phyloP scores from a whole-genome alignment of 371 early-diverging fungal genomes.

The Entomophthora muscae region DNA sequence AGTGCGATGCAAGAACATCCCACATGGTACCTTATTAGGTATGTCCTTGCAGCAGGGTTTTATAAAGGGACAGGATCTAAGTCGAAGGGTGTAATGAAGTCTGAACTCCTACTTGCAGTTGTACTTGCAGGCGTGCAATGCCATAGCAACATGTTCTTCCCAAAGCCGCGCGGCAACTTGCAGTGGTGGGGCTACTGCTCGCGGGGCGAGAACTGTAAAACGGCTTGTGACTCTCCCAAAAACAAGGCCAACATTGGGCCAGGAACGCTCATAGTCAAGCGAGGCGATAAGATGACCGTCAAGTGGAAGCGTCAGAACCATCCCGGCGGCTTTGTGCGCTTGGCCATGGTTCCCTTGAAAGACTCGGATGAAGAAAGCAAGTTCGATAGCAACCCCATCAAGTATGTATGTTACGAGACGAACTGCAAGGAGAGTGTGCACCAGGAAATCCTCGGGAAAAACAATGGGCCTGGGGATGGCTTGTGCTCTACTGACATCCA shows the following conservation, averaged over 20 bases:
- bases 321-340: constrained; percentile 38
- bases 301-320: constrained; percentile 35
- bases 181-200: constrained; percentile 8
- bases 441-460: constrained; percentile 10
- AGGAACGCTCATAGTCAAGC: neutral
- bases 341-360: constrained; percentile 29
- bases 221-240: constrained; percentile 2
- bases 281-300: constrained; percentile 27
- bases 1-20: too few relatives aligned
- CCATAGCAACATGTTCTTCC: constrained; percentile 6
- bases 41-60: too few relatives aligned
- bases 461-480: constrained; percentile 21
- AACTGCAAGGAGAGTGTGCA: constrained; percentile 19
- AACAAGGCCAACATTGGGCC: neutral
- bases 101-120: too few relatives aligned
- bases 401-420: constrained; percentile 35
- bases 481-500: constrained; percentile 24
- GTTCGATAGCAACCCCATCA: constrained; percentile 25
- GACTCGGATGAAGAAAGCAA: constrained; percentile 25
- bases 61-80: too few relatives aligned
- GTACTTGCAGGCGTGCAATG: too few relatives aligned
- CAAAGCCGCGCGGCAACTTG: constrained; percentile 1
- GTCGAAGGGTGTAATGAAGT: too few relatives aligned
- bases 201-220: neutral
- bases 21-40: too few relatives aligned